Conservation (phyloP, 2,329 filamentous ascomycete genomes). For the Phyllosticta citriasiana region DNA sequence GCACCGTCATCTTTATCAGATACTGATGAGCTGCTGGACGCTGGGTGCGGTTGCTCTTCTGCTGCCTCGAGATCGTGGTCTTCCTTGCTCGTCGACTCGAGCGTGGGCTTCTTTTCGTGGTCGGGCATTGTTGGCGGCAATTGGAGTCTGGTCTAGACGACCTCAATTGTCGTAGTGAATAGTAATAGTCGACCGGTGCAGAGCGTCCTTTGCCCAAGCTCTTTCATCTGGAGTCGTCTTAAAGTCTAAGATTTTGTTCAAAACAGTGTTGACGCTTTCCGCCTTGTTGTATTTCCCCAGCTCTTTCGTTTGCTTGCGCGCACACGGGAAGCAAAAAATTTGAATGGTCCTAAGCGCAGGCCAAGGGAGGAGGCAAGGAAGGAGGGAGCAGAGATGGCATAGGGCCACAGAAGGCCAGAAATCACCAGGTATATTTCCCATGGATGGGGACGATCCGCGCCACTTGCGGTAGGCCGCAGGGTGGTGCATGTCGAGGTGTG, state of each 20-base stretch:
- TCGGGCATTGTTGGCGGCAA: neutral
- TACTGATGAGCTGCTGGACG: constrained; percentile 15
- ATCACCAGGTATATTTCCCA: neutral
- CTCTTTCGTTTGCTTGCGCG: neutral
- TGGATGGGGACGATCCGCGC: neutral
- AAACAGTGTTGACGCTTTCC: neutral
- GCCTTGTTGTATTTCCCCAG: neutral
- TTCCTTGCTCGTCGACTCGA: neutral
- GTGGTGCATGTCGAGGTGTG: neutral
- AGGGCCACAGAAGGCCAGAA: neutral
- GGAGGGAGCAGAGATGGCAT: neutral
- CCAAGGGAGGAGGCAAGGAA: neutral
- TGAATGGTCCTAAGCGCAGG: neutral
- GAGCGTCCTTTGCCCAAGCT: neutral
- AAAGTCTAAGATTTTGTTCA: neutral
- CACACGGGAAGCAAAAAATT: neutral
- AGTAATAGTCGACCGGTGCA: neutral
- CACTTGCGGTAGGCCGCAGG: neutral
- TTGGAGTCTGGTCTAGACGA: neutral
- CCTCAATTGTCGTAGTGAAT: neutral
- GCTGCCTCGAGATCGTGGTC: neutral
- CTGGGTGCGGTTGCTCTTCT: constrained; percentile 14
- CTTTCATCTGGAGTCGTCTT: neutral
- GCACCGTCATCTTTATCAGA: constrained; percentile 14
- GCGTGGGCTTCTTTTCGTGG: constrained; percentile 1